Evolutionary conservation across 2,329 filamentous ascomycete genomes (phyloP).

Genomic region (Fusarium avenaceum): DNA sequence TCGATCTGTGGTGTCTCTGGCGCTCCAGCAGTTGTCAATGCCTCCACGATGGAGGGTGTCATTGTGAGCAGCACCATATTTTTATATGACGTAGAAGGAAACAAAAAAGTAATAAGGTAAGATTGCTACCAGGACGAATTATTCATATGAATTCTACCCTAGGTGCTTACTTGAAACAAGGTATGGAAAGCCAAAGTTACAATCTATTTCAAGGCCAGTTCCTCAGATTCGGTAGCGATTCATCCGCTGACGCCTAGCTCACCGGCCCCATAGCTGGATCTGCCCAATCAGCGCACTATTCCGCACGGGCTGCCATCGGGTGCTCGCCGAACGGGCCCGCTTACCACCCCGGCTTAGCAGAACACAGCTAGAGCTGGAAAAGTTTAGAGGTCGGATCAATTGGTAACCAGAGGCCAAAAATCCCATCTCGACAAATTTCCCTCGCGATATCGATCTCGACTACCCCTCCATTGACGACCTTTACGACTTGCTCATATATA

Average conservation of each 20-base stretch:
- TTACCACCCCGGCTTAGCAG: constrained; percentile 38
- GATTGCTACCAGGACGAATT: too few relatives aligned
- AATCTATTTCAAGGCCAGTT: constrained; percentile 23
- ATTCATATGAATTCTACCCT: background rate
- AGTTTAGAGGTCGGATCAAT: constrained; percentile 48
- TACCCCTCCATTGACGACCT: constrained; percentile 22
- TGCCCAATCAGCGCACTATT: constrained; percentile 21
- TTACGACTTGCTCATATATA: background rate
- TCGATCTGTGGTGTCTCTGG: constrained; percentile 13
- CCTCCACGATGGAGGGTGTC: constrained; percentile 76
- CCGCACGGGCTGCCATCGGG: constrained; percentile 17
- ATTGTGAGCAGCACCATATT: constrained; percentile 84
- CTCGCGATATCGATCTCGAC: constrained; percentile 29
- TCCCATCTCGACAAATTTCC: constrained; percentile 42
- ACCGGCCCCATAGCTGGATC: constrained; percentile 8
- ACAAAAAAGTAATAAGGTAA: accelerated
- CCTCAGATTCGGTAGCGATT: constrained; percentile 28
- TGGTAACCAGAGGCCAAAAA: constrained; percentile 39
- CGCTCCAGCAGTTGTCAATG: constrained; percentile 59
- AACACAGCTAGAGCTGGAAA: constrained; percentile 47
- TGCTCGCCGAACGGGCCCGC: constrained; percentile 41
- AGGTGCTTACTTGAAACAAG: background rate
- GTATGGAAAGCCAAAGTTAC: constrained; percentile 10
- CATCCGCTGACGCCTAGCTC: constrained; percentile 34
- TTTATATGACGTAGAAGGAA: accelerated